A percentile compares a stretch with the other conserved stretches of the same genome.
These are phyloP conservation scores for Carex arenaria DNA, from an alignment of 202 grass and related monocot species.

Conservation along the genomic window DNA sequence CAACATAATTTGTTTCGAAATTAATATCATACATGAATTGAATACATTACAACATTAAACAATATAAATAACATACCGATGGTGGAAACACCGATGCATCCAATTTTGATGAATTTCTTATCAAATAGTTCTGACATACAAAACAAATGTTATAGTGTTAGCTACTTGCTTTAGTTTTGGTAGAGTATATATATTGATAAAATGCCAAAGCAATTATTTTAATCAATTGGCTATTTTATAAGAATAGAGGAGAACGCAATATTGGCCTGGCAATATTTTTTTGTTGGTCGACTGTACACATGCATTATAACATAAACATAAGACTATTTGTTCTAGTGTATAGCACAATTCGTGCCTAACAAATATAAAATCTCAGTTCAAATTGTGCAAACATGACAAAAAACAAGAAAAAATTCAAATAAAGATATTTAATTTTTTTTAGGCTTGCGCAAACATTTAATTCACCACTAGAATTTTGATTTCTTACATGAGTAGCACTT, in stretches of 20 bases:
- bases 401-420: not conserved
- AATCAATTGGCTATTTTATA: not conserved
- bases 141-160: not conserved
- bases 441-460: not conserved
- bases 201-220: not conserved
- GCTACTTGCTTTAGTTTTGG: too few species aligned
- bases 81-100: not conserved
- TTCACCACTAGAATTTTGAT: too few species aligned
- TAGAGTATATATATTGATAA: not conserved
- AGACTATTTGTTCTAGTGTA: not conserved
- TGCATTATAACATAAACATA: not conserved
- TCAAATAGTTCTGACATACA: not conserved
- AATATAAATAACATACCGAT: not conserved
- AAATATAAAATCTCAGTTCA: not conserved
- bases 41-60: not conserved
- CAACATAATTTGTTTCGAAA: too few species aligned
- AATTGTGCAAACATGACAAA: not conserved
- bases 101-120: not conserved
- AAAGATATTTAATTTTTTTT: not conserved
- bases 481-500: too few species aligned
- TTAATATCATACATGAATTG: too few species aligned
- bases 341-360: not conserved
- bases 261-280: not conserved
- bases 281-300: not conserved
- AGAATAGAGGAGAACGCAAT: not conserved